These are phyloP conservation scores for Malus orientalis DNA, from an alignment of 306 rosid genomes.

Conservation along the genomic window DNA sequence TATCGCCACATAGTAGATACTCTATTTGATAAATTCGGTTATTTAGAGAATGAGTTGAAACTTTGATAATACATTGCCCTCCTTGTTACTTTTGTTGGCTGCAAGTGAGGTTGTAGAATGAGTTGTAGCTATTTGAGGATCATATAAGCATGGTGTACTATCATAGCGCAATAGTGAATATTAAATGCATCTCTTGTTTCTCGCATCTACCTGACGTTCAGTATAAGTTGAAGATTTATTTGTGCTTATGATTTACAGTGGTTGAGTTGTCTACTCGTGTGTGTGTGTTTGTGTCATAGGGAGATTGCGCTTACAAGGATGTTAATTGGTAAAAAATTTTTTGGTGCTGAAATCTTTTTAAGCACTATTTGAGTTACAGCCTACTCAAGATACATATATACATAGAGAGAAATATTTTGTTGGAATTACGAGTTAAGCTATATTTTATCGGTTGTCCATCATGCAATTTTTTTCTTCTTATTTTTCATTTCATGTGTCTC, in stretches of 20 bases:
- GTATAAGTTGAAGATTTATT: background rate
- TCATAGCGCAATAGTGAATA: background rate
- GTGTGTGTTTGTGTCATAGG: background rate
- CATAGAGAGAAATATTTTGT: background rate
- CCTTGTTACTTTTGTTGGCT: background rate
- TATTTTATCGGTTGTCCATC: background rate
- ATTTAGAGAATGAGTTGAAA: background rate
- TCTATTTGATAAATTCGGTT: background rate
- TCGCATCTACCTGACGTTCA: background rate
- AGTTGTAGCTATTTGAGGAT: background rate
- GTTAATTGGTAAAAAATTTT: background rate
- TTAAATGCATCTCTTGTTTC: background rate
- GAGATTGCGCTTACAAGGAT: background rate
- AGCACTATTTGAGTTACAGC: background rate
- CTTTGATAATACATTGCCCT: background rate
- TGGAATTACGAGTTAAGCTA: background rate
- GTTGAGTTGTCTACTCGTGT: background rate
- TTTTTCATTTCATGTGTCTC: conserved; percentile 3
- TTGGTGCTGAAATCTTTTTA: background rate
- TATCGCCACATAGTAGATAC: background rate
- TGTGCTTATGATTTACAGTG: background rate
- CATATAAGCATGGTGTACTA: background rate
- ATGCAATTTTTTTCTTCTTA: background rate
- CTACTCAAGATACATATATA: background rate
- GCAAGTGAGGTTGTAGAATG: background rate